These are phyloP conservation scores for Stereocaulon alpinum DNA, from an alignment of 495 filamentous ascomycete genomes.

Conservation along the genomic window DNA sequence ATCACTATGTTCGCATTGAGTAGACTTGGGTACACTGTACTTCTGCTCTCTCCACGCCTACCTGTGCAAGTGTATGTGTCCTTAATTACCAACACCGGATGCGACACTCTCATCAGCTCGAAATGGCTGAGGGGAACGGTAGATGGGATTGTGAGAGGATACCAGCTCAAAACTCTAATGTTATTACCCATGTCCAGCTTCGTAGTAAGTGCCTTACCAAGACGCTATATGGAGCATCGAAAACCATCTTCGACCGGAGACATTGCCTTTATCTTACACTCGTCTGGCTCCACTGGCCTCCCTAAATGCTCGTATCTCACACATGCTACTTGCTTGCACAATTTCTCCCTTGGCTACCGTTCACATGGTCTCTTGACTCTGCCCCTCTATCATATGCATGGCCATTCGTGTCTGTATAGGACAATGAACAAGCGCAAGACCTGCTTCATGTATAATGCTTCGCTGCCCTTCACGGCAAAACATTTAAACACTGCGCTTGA, in stretches of 20 bases:
- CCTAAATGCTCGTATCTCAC: slow-evolving; percentile 40
- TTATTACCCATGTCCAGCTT: slow-evolving; percentile 25
- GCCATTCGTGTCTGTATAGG: neutral
- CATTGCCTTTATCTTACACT: slow-evolving; percentile 40
- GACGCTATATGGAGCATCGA: slow-evolving; percentile 27
- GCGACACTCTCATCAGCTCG: slow-evolving; percentile 35
- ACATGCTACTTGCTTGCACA: slow-evolving; percentile 34
- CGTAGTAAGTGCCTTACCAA: slow-evolving; percentile 16
- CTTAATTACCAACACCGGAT: slow-evolving; percentile 37
- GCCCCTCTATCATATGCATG: slow-evolving; percentile 41
- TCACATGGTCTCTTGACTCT: slow-evolving; percentile 44
- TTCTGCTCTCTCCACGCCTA: slow-evolving; percentile 49
- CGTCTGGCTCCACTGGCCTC: slow-evolving; percentile 46
- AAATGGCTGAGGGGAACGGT: slow-evolving; percentile 33
- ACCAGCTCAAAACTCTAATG: slow-evolving; percentile 26
- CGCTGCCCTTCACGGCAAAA: slow-evolving; percentile 40
- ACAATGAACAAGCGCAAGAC: slow-evolving; percentile 40
- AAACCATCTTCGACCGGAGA: slow-evolving; percentile 28
- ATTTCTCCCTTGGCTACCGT: slow-evolving; percentile 25
- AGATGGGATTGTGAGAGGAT: slow-evolving; percentile 31
- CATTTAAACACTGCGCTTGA: slow-evolving; percentile 37
- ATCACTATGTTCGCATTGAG: slow-evolving; percentile 46
- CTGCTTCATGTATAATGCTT: slow-evolving; percentile 39
- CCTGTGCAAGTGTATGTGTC: slow-evolving; percentile 40
- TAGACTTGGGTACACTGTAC: slow-evolving; percentile 45